Percentiles rank a stretch among this genome's conserved stretches.
Conservation (phyloP, 352 stramenopile genomes). For the Aphanomyces astaci region DNA sequence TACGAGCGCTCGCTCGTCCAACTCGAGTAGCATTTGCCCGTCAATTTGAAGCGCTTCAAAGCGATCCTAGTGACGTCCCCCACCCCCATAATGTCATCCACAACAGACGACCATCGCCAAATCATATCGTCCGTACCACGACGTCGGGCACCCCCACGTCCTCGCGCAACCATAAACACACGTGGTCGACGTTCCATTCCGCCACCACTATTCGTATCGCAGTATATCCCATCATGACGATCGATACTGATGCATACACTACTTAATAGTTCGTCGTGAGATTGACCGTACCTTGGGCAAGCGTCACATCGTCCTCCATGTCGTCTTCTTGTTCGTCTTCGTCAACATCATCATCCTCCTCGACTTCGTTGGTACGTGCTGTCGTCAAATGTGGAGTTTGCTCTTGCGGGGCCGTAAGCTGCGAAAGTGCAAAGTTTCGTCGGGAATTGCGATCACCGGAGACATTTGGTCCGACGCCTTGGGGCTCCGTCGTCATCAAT, state of each 20-base stretch:
- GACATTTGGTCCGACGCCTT: conserved; percentile 23
- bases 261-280: neutral
- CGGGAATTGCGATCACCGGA: neutral
- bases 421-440: neutral
- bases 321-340: conserved; percentile 40
- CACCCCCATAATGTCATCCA: neutral
- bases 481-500: conserved; percentile 43
- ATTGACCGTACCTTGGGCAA: conserved; percentile 35
- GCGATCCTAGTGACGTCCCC: conserved; percentile 31
- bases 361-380: conserved; percentile 18
- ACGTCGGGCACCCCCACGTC: conserved; percentile 62
- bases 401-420: conserved; percentile 9
- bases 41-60: conserved; percentile 63
- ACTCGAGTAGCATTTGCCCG: conserved; percentile 55
- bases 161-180: conserved; percentile 72
- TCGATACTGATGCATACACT: too few species aligned
- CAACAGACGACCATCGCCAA: neutral
- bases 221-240: too few species aligned
- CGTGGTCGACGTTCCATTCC: conserved; percentile 75
- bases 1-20: conserved; percentile 67
- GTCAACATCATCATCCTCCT: conserved; percentile 26
- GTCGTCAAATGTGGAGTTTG: too few species aligned
- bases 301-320: conserved; percentile 41
- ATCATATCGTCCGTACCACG: conserved; percentile 35
- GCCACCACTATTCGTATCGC: conserved; percentile 38